Evolutionary conservation across 2,329 filamentous ascomycete genomes (phyloP).

Genomic region (Aspergillus costaricaensis): DNA sequence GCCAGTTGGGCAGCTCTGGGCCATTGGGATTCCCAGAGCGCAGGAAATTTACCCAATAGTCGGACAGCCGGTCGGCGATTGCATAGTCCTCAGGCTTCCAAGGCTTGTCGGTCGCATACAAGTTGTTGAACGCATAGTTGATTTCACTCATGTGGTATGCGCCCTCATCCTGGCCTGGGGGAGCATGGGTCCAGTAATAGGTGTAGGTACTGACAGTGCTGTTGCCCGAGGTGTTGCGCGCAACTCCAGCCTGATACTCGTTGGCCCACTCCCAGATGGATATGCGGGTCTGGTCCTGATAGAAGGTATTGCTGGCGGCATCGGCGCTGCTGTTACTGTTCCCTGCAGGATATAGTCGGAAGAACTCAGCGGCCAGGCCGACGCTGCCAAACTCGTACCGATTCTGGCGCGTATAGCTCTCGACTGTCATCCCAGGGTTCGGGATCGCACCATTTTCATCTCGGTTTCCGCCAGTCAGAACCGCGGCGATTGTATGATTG

Average conservation of each 20-base stretch:
- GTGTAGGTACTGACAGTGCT: constrained; percentile 22
- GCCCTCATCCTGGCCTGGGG: constrained; percentile 25
- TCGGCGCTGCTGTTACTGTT: constrained; percentile 3
- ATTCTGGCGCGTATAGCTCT: constrained; percentile 19
- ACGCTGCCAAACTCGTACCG: constrained; percentile 23
- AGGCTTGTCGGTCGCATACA: neutral
- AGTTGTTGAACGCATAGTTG: constrained; percentile 31
- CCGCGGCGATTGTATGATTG: constrained; percentile 26
- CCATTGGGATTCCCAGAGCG: neutral
- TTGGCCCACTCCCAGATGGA: constrained; percentile 29
- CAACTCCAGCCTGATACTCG: constrained; percentile 26
- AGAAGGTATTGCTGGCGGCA: constrained; percentile 25
- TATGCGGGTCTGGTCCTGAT: constrained; percentile 25
- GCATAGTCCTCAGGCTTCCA: neutral
- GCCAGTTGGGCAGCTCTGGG: neutral
- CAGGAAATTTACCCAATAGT: neutral
- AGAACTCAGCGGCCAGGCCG: constrained; percentile 14
- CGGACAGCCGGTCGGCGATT: neutral
- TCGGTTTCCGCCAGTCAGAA: constrained; percentile 34
- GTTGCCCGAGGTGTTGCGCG: constrained; percentile 13
- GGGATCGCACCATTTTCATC: constrained; percentile 25
- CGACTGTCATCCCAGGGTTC: constrained; percentile 4
- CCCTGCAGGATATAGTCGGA: constrained; percentile 25
- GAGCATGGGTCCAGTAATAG: constrained; percentile 35
- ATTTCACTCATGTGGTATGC: constrained; percentile 35